Conservation (phyloP, 1,139 yeast species). For the Meyerozyma athensensis region DNA sequence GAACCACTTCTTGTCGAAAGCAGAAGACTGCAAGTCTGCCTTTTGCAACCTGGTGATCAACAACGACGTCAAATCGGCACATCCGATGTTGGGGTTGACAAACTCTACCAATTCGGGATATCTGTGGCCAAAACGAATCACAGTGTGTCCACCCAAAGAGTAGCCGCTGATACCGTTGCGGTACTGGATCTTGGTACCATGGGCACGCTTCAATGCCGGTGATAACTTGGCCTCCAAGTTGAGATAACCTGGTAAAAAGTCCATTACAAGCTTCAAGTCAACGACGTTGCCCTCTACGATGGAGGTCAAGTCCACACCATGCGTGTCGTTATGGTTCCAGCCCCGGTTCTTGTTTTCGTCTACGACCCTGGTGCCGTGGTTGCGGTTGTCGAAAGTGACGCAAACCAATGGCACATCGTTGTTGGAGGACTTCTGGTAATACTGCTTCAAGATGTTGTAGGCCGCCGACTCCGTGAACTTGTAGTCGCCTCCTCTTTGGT, state of each 20-base stretch:
- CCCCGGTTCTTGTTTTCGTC: slow-evolving; percentile 30
- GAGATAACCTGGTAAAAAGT: slow-evolving; percentile 44
- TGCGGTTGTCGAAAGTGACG: slow-evolving; percentile 54
- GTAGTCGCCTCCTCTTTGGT: slow-evolving; percentile 30
- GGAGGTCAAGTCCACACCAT: slow-evolving; percentile 52
- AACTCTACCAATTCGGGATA: slow-evolving; percentile 36
- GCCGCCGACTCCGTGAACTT: slow-evolving; percentile 30
- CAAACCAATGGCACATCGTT: slow-evolving; percentile 34
- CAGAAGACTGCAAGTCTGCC: slow-evolving; percentile 13
- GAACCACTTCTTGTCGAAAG: slow-evolving; percentile 26
- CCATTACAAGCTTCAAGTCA: slow-evolving; percentile 46
- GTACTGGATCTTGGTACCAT: slow-evolving; percentile 19
- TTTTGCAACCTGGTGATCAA: slow-evolving; percentile 35
- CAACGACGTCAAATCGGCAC: slow-evolving; percentile 39
- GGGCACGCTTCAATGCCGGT: slow-evolving; percentile 9
- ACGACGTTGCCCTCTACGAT: slow-evolving; percentile 46
- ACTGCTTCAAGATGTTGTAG: slow-evolving; percentile 23
- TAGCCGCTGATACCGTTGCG: slow-evolving; percentile 46
- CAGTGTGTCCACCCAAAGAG: slow-evolving; percentile 60
- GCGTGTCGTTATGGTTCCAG: slow-evolving; percentile 45
- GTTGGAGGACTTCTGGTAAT: slow-evolving; percentile 16
- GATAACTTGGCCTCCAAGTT: slow-evolving; percentile 26
- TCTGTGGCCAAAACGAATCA: slow-evolving; percentile 42
- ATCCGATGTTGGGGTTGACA: slow-evolving; percentile 46
- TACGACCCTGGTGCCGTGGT: slow-evolving; percentile 53